Conservation (phyloP, 2,329 filamentous ascomycete species). For the Pyricularia grisea region DNA sequence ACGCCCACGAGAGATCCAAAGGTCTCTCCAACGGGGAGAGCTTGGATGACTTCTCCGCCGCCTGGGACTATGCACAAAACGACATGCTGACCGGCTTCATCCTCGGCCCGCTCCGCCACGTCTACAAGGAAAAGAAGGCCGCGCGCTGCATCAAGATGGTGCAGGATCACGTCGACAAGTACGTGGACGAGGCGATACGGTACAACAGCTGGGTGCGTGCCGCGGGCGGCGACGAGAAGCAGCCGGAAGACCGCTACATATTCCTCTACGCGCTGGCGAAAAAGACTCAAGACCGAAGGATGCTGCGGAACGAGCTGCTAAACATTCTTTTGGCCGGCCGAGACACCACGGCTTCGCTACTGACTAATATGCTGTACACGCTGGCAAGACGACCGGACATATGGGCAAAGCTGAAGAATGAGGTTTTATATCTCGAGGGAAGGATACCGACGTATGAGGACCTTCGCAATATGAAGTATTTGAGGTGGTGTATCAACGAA, state of each 20-base stretch:
- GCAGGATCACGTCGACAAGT: neutral
- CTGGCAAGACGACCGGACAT: neutral
- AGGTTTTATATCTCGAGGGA: slow-evolving; percentile 17
- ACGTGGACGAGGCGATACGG: neutral
- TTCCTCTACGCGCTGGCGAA: neutral
- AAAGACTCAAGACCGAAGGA: neutral
- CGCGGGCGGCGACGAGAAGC: neutral
- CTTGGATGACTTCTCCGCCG: too few relatives aligned
- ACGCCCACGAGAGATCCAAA: too few relatives aligned
- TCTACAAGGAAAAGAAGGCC: too few relatives aligned
- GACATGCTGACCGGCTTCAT: too few relatives aligned
- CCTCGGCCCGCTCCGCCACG: too few relatives aligned
- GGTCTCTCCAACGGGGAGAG: too few relatives aligned
- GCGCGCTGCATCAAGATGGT: neutral
- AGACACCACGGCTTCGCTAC: neutral
- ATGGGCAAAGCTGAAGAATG: neutral
- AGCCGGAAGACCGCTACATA: neutral
- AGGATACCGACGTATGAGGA: slow-evolving; percentile 61
- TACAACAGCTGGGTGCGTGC: neutral
- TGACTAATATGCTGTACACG: neutral
- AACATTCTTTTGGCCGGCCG: neutral
- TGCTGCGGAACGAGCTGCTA: slow-evolving; percentile 1
- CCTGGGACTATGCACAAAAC: too few relatives aligned
- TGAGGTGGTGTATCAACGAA: slow-evolving; percentile 64
- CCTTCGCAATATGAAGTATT: slow-evolving; percentile 78